Conservation (phyloP, 306 rosid genomes). For the Astragalus glycyphyllos region DNA sequence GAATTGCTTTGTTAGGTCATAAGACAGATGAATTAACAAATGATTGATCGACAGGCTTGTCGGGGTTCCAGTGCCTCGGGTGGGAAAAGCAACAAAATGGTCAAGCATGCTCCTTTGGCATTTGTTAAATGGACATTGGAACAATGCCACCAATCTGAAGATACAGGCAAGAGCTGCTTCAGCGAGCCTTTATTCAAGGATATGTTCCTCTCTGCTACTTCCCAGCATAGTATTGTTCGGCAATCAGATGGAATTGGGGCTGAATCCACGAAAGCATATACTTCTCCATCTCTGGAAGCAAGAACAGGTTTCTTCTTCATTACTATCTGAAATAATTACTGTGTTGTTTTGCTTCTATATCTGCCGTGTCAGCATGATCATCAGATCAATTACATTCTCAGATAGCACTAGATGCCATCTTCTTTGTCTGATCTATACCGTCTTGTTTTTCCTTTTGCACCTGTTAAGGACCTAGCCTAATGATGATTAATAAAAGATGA, state of each 20-base stretch:
- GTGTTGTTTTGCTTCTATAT: slow-evolving; percentile 33
- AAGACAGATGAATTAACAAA: slow-evolving; percentile 43
- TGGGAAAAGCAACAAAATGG: slow-evolving; percentile 88
- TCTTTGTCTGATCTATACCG: slow-evolving; percentile 11
- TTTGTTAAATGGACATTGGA: slow-evolving; percentile 86
- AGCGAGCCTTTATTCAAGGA: slow-evolving; percentile 73
- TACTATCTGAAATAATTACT: slow-evolving; percentile 36
- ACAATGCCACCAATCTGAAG: slow-evolving; percentile 81
- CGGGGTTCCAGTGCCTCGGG: slow-evolving; percentile 79
- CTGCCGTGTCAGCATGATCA: slow-evolving; percentile 12
- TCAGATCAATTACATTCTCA: slow-evolving; percentile 22
- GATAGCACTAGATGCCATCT: slow-evolving; percentile 18
- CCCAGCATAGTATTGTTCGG: slow-evolving; percentile 53
- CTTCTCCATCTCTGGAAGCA: slow-evolving; percentile 68
- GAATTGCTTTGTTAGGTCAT: slow-evolving; percentile 20
- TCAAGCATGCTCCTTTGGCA: slow-evolving; percentile 85
- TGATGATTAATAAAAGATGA: no score
- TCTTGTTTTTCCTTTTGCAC: slow-evolving; percentile 26
- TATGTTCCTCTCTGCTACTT: slow-evolving; percentile 62
- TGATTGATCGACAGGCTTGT: slow-evolving; percentile 65
- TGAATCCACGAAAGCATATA: slow-evolving; percentile 67
- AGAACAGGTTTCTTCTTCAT: slow-evolving; percentile 58
- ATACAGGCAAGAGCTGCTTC: slow-evolving; percentile 92
- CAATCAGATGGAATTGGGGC: slow-evolving; percentile 65
- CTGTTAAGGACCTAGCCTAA: no score